Evolutionary conservation across 768 basidiomycete species (phyloP).

Genomic region (Russula earlei): DNA sequence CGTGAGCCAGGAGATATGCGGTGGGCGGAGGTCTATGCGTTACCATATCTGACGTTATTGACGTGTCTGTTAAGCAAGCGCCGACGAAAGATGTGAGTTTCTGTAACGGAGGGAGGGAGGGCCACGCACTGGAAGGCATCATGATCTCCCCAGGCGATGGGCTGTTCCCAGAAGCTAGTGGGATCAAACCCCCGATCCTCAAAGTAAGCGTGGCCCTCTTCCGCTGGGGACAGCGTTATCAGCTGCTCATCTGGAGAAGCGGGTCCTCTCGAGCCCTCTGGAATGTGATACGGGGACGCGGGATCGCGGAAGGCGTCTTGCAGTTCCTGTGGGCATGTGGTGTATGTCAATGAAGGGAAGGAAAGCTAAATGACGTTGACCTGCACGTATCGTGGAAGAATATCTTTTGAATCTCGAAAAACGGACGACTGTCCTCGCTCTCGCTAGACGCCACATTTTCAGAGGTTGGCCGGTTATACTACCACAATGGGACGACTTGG

Average conservation of each 20-base stretch:
- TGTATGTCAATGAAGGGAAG: background rate
- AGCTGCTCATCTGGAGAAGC: conserved; percentile 43
- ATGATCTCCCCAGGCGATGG: conserved; percentile 71
- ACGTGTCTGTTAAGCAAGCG: conserved; percentile 46
- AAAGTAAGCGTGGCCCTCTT: conserved; percentile 37
- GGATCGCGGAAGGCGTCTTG: conserved; percentile 55
- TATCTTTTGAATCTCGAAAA: background rate
- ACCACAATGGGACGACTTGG: no score
- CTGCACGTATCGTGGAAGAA: conserved; percentile 11
- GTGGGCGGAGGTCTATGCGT: conserved; percentile 19
- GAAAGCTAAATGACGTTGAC: background rate
- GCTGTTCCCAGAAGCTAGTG: conserved; percentile 66
- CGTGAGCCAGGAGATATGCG: background rate
- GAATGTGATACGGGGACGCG: conserved; percentile 53
- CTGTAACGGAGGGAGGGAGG: background rate
- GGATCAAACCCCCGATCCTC: conserved; percentile 47
- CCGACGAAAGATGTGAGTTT: background rate
- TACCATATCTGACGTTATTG: conserved; percentile 69
- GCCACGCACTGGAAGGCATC: conserved; percentile 63
- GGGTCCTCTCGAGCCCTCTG: conserved; percentile 51
- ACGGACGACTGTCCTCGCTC: background rate
- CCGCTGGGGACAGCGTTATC: conserved; percentile 11
- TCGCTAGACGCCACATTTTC: background rate
- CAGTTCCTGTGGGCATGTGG: conserved; percentile 38
- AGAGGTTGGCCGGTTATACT: background rate